Evolutionary conservation across 306 rosid genomes (phyloP), one percentile per base, ranked within the genome.

Genomic region (Benincasa hispida): DNA sequence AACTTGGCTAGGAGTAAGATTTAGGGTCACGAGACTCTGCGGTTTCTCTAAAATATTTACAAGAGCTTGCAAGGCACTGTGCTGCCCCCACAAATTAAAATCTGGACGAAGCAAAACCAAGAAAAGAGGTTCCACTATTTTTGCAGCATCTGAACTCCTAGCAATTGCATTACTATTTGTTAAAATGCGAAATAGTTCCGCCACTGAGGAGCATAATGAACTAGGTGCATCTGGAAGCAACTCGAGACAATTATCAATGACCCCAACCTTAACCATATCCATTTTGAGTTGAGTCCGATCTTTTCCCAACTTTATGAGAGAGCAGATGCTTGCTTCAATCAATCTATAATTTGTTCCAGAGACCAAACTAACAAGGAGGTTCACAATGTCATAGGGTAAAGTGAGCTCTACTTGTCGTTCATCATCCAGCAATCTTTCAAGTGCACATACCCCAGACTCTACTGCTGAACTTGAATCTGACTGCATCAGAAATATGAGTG

Each of bases 41-140:
- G 97, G 98, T 88, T 94, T 94, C 86, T 94, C 98, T 86, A 94
- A 86, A 82, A 94, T 90, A 89, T 94, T 94, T 80, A 94, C 98
- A 42, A 94, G 93, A 24, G 98, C 91, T 88, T 94, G 98, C 83
- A 94, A 86, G 87, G 98, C 94, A 81, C 98, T 91, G 83, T 94
- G 97, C 83, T 94, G 97, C 79, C 98, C 98, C 98, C 94, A 90
- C 88, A 94, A 74, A 85, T 88, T 83, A 79, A 94, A 86, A 87
- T 94, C 98, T 78, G 81, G 85, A 56, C 90, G 93, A 53, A 84
- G 92, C 81, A 94, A 88, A 84, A 91, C 93, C 81, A 89, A 81
- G 84, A 94, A 94, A 77, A 94, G 97, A 70, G 98, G 98, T 87
- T 94, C 98, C 35, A 94, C 96, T 27, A 91, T 87, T 79, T 89